Conservation (phyloP, 1,284 basidiomycete genomes). For the Papiliotrema flavescens region DNA sequence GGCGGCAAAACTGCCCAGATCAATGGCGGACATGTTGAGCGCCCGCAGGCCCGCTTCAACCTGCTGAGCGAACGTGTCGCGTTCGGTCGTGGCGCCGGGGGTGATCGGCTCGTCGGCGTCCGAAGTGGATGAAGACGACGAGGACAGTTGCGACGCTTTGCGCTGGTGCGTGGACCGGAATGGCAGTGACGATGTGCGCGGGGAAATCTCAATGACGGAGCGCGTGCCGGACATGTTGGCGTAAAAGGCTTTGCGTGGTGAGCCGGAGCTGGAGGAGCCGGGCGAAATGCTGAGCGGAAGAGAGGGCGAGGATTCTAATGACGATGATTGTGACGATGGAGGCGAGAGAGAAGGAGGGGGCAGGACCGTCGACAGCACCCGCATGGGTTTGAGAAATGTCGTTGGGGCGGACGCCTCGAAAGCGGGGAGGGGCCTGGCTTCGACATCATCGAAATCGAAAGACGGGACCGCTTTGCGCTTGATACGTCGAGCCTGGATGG, state of each 20-base stretch:
- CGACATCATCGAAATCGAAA: neutral
- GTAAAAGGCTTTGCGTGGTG: slow-evolving; percentile 18
- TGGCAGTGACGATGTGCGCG: slow-evolving; percentile 1
- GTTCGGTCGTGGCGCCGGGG: neutral
- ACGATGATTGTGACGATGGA: neutral
- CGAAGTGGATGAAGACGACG: neutral
- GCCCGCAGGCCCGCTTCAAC: neutral
- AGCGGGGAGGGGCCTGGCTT: neutral
- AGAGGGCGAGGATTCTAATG: neutral
- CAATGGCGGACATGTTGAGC: neutral
- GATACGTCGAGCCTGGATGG: slow-evolving; percentile 4
- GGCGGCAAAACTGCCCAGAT: neutral
- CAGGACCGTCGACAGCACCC: neutral
- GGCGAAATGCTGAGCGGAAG: neutral
- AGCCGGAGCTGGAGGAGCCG: neutral
- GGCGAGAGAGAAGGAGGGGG: neutral
- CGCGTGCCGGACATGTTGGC: slow-evolving; percentile 15
- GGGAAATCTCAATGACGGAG: slow-evolving; percentile 21
- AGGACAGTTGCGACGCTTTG: neutral
- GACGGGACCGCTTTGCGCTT: slow-evolving; percentile 13
- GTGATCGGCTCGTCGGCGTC: neutral
- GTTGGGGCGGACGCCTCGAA: neutral
- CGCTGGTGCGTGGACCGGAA: slow-evolving; percentile 3
- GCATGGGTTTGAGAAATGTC: neutral
- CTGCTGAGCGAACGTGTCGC: neutral